These are phyloP conservation scores for Lunularia cruciata DNA, from an alignment of 225 moss, liverwort and hornwort genomes.

Conservation along the genomic window DNA sequence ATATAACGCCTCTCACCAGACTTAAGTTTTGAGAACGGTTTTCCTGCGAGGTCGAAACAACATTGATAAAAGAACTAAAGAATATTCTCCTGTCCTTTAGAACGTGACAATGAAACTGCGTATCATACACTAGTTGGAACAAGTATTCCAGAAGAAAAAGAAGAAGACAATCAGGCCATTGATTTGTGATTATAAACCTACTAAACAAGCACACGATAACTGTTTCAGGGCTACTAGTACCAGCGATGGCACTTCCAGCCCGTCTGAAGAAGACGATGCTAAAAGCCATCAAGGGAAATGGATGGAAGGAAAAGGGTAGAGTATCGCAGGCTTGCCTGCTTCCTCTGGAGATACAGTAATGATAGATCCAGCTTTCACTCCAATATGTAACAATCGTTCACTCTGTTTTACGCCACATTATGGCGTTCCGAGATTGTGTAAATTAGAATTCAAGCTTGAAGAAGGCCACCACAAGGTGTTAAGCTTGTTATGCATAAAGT, in stretches of 20 bases:
- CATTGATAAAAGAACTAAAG: no score
- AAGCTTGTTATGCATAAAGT: no score
- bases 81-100: no score
- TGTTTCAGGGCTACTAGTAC: background rate
- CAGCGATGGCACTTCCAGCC: background rate
- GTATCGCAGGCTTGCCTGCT: constrained; percentile 37
- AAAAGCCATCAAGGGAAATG: no score
- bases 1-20: constrained; percentile 66
- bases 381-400: constrained; percentile 36
- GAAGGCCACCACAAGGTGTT: no score
- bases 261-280: background rate
- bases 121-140: background rate
- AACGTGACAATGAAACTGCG: background rate
- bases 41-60: constrained; percentile 55
- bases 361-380: constrained; percentile 43
- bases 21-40: constrained; percentile 53
- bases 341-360: constrained; percentile 50
- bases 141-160: no score
- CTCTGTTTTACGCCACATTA: constrained; percentile 36
- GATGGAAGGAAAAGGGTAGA: background rate
- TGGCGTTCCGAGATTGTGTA: no score
- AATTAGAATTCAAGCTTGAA: no score
- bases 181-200: no score
- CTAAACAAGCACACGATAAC: background rate
- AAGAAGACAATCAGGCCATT: no score